Evolutionary conservation across 176 grass and related monocot species (phyloP), one percentile per base, ranked within the genome.

Genomic region (Echinochloa phyllopogon): DNA sequence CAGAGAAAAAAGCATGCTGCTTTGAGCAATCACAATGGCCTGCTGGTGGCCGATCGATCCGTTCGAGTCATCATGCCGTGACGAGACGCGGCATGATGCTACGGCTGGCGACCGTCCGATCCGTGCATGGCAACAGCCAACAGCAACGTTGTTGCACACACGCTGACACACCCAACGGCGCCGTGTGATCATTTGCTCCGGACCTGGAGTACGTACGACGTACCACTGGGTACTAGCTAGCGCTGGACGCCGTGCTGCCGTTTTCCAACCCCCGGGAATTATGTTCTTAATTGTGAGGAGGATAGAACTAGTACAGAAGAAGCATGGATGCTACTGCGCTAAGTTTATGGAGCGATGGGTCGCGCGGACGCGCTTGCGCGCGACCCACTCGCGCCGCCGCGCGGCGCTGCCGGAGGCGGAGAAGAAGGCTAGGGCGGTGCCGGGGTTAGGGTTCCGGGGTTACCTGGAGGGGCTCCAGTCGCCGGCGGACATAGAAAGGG

Each of bases 21-120:
- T 25, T 74, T 76, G 80, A 10, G 52, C 14, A 47, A 42, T 70
- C 50, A 82, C 50, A 82, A 44, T 69, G 49, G 65, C 2, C 16
- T 42, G 48, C 48, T 56, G 79, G 78, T 68, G 63, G 13, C 5
- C 29, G 7, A 41, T 18, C 29, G 7, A 41, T 18, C 48, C 78
- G 1, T 55, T 43, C 27, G 18, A 25, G 53, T 7, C 74, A 5
- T 7, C 74, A 2, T 24, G 36, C 14, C 5, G 43, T 14, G 57
- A 52, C 50, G 52, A 51, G 49, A 51, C 76, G 16, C 23, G 11
- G 62, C 23, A 56, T 56, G 52, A 64, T 65, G 76, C 65, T 72
- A 52, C 33, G 45, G 24, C 69, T 21, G 45, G 24, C 69, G 55
- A 42, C 16, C 47, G 14, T 48, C 44, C 45, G 25, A 1, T 64